These are phyloP conservation scores for Cercophora sp. DNA, from an alignment of 495 filamentous ascomycete species.

Conservation along the genomic window DNA sequence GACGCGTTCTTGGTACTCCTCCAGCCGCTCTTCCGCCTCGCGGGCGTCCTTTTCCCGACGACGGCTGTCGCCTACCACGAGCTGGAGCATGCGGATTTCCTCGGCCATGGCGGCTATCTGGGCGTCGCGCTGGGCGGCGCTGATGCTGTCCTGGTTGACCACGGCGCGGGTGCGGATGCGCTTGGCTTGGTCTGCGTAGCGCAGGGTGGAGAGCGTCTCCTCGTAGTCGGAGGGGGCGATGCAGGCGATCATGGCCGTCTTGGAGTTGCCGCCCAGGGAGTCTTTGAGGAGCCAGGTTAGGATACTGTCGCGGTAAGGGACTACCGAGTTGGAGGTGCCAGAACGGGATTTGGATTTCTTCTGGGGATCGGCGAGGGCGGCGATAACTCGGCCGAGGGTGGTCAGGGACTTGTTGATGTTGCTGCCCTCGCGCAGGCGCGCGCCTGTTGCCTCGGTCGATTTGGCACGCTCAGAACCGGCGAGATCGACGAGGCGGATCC, in stretches of 20 bases:
- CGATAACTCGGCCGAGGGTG: slow-evolving; percentile 92
- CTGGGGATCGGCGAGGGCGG: slow-evolving; percentile 86
- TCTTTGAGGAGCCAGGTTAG: slow-evolving; percentile 98
- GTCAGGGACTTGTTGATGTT: slow-evolving; percentile 99
- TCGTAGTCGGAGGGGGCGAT: slow-evolving; percentile 95
- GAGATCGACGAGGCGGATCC: slow-evolving; percentile 93
- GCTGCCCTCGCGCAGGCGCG: slow-evolving; percentile 84
- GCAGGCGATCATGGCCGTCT: slow-evolving; percentile 98
- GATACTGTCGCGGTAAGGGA: slow-evolving; percentile 94
- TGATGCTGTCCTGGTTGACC: slow-evolving; percentile 89
- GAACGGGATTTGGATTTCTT: slow-evolving; percentile 30
- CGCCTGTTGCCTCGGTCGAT: slow-evolving; percentile 89
- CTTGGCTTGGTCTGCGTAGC: slow-evolving; percentile 97
- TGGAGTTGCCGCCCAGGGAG: slow-evolving; percentile 88
- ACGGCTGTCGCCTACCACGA: slow-evolving; percentile 60
- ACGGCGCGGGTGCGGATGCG: slow-evolving; percentile 94
- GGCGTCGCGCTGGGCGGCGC: slow-evolving; percentile 81
- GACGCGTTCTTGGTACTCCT: slow-evolving; percentile 88
- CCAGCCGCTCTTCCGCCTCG: slow-evolving; percentile 67
- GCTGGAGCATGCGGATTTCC: slow-evolving; percentile 79
- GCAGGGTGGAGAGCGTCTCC: slow-evolving; percentile 90
- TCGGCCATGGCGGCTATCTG: slow-evolving; percentile 93
- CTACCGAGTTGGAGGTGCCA: slow-evolving; percentile 53
- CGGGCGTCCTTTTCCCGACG: slow-evolving; percentile 45
- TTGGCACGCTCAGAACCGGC: slow-evolving; percentile 95